Evolutionary conservation across 2,329 filamentous ascomycete genomes (phyloP), one percentile per base, ranked within the genome.

Genomic region (Westerdykella aurantiaca): DNA sequence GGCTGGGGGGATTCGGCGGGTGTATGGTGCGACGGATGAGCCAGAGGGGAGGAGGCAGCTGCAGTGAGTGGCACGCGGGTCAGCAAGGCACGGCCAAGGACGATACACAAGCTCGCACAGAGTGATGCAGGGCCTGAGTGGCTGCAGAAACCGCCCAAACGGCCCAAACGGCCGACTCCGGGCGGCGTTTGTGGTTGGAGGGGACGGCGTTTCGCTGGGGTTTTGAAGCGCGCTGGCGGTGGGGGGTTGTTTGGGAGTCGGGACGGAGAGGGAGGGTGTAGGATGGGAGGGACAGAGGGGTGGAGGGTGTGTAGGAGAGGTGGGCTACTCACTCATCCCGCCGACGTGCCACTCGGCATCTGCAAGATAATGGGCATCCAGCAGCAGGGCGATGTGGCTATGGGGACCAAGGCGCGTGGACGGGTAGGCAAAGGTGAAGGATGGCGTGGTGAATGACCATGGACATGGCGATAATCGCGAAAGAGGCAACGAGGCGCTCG

Each of bases 1-100:
- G 18, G 18, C 18, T 21, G 18, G 18, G 18, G 45, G 44, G 52
- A 42, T 17, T 29, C 25, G 25, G 25, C 25, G 25, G 60, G 59
- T 56, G 60, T 55, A 58, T 67, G 63, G 62, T 67, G 63, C 57
- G 64, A 63, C 63, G 55, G 54, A 50, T 55, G 63, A 56, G 66
- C 57, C 55, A 64, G 59, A 52, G 64, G 64, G 55, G 61, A 58
- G 48, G 61, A 60, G 58, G 63, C 62, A 61, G 66, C 66, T 68
- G 61, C 53, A 52, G 49, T 35, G 45, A 39, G 25, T 47, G 47
- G 53, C 55, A 57, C 25, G 39, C 37, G 42, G 46, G 60, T 67
- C 56, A 67, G 64, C 62, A 55, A 51, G 43, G 39, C 48, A 41
- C 41, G 39, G 40, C 33, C 41, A 47, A 48, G 52, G 42, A 5